Conservation (phyloP, 345 rosid genomes). For the Tarenaya hassleriana region DNA sequence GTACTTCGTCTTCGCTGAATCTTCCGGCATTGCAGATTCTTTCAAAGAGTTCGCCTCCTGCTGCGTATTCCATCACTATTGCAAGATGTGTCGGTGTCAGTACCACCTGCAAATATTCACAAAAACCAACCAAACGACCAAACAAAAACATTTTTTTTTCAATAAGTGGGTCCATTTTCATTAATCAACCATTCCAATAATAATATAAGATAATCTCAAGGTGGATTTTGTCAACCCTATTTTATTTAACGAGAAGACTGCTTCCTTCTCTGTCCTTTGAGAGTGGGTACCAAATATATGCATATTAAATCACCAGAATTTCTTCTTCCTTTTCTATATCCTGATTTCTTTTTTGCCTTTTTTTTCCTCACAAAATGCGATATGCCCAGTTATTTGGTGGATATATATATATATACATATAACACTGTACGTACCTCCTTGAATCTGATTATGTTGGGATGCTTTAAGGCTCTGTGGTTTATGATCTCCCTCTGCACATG, state of each 20-base stretch:
- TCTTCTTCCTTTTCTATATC: too few species aligned
- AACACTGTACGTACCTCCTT: slow-evolving; percentile 59
- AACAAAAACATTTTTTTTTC: background rate
- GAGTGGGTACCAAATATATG: too few species aligned
- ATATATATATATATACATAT: background rate
- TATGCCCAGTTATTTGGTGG: too few species aligned
- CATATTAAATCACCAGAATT: too few species aligned
- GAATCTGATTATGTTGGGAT: slow-evolving; percentile 79
- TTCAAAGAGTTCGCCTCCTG: slow-evolving; percentile 83
- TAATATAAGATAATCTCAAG: slow-evolving; percentile 5
- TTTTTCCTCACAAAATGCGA: too few species aligned
- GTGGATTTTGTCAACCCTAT: slow-evolving; percentile 20
- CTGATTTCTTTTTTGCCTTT: too few species aligned
- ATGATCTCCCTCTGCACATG: slow-evolving; percentile 94
- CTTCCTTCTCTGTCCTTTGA: slow-evolving; percentile 11
- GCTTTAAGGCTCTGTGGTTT: slow-evolving; percentile 85
- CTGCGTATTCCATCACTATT: slow-evolving; percentile 88
- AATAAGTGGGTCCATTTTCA: background rate
- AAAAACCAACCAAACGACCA: slow-evolving; percentile 3
- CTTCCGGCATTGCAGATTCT: slow-evolving; percentile 78
- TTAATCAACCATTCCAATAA: background rate
- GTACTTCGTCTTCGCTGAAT: slow-evolving; percentile 83
- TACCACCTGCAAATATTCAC: slow-evolving; percentile 41
- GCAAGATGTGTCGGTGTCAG: slow-evolving; percentile 82
- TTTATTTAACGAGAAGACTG: background rate